A percentile compares a stretch with the other conserved stretches of the same genome.
Conservation (phyloP, 768 basidiomycete genomes). For the Pisolithus albus region DNA sequence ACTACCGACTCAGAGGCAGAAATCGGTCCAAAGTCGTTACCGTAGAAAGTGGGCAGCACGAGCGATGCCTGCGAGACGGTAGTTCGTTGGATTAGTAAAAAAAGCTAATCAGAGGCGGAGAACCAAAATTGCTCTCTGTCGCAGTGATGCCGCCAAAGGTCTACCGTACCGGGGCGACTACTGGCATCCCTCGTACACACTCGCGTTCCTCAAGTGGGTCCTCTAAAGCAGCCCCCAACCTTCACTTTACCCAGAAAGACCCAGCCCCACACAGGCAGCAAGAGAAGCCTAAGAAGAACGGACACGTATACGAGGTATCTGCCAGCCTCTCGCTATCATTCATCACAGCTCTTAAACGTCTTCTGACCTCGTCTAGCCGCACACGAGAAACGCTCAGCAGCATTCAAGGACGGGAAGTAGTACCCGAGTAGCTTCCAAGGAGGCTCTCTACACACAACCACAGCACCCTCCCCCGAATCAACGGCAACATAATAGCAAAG, state of each 20-base stretch:
- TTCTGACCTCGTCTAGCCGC: background rate
- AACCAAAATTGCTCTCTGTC: slow-evolving; percentile 24
- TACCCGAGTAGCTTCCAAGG: slow-evolving; percentile 22
- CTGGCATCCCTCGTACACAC: slow-evolving; percentile 50
- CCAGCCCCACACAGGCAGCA: slow-evolving; percentile 32
- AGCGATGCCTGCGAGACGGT: too few species aligned
- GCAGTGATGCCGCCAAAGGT: slow-evolving; percentile 43
- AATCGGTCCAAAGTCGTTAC: too few species aligned
- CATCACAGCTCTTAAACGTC: background rate
- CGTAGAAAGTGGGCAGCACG: too few species aligned
- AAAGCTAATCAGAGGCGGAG: slow-evolving; percentile 15
- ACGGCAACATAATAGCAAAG: slow-evolving; percentile 28
- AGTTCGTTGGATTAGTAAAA: too few species aligned
- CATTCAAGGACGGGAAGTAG: slow-evolving; percentile 23
- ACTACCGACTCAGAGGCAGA: too few species aligned
- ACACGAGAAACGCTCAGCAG: slow-evolving; percentile 21
- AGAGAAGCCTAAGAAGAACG: slow-evolving; percentile 51
- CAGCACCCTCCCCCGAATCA: slow-evolving; percentile 22
- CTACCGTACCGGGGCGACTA: slow-evolving; percentile 39
- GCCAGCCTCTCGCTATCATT: slow-evolving; percentile 12
- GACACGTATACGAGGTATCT: slow-evolving; percentile 37
- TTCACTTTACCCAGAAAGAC: slow-evolving; percentile 68
- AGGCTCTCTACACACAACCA: slow-evolving; percentile 27
- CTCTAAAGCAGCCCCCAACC: slow-evolving; percentile 50
- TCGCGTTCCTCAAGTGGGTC: slow-evolving; percentile 53